These are phyloP conservation scores for Trichoderma harzianum DNA, from an alignment of 2,329 filamentous ascomycete species.

Conservation along the genomic window DNA sequence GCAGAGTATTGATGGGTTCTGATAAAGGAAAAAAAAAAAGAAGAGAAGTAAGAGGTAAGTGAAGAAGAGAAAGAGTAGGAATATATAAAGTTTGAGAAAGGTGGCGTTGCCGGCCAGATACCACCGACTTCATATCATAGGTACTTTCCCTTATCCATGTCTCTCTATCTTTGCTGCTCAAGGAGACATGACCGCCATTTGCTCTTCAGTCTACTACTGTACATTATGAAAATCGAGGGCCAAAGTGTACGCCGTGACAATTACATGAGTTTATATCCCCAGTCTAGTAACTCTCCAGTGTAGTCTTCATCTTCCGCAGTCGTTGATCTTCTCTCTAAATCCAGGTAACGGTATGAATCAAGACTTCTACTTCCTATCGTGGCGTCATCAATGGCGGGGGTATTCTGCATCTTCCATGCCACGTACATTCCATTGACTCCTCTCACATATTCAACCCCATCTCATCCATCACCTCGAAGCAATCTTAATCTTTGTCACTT, in stretches of 20 bases:
- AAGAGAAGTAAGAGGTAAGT: no score
- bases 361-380: not conserved
- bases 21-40: no score
- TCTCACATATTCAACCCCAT: not conserved
- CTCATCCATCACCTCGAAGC: constrained; percentile 3
- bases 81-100: no score
- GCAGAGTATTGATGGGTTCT: no score
- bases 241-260: not conserved
- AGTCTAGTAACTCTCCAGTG: not conserved
- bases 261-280: not conserved
- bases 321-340: not conserved
- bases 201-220: no score
- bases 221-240: not conserved
- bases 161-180: not conserved
- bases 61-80: no score
- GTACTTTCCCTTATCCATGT: not conserved
- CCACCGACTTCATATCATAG: not conserved
- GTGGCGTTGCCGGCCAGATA: no score
- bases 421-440: not conserved
- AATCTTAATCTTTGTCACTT: constrained; percentile 68
- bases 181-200: not conserved
- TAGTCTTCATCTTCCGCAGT: no score
- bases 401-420: not conserved
- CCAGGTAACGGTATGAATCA: not conserved
- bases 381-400: not conserved